These are phyloP conservation scores for Remersonia thermophila DNA, from an alignment of 2,329 filamentous ascomycete genomes.

Conservation along the genomic window DNA sequence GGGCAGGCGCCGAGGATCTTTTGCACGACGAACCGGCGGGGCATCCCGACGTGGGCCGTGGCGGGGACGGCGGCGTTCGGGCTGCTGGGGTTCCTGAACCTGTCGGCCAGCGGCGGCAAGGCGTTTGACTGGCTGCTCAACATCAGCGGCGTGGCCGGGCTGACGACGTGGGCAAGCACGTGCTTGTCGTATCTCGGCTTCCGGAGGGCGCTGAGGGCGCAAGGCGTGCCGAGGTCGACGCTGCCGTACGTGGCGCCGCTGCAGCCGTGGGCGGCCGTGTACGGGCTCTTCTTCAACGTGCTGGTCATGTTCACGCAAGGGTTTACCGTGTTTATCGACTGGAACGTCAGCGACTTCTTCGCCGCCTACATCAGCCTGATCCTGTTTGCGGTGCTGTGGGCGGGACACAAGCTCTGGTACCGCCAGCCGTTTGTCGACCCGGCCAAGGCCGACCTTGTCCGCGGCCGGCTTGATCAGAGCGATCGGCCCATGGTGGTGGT, in stretches of 20 bases:
- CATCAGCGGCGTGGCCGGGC: constrained; percentile 55
- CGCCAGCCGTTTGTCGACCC: constrained; percentile 20
- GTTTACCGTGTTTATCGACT: constrained; percentile 55
- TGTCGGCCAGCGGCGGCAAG: constrained; percentile 41
- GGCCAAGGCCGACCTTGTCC: constrained; percentile 15
- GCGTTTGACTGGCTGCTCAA: constrained; percentile 66
- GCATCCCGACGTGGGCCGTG: constrained; percentile 54
- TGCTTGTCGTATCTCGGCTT: constrained; percentile 52
- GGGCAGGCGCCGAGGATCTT: constrained; percentile 50
- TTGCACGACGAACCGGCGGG: constrained; percentile 44
- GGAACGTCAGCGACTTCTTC: constrained; percentile 50
- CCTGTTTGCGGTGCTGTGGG: constrained; percentile 46
- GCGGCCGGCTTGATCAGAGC: constrained; percentile 13
- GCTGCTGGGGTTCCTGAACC: constrained; percentile 55
- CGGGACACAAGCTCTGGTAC: constrained; percentile 46
- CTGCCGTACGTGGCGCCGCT: constrained; percentile 50
- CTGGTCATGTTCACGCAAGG: constrained; percentile 56
- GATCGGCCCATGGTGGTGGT: constrained; percentile 6
- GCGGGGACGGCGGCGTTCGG: constrained; percentile 43
- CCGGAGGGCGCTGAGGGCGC: constrained; percentile 44
- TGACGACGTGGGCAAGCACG: constrained; percentile 60
- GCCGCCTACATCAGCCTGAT: constrained; percentile 53
- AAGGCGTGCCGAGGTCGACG: constrained; percentile 42
- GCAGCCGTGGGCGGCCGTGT: constrained; percentile 53
- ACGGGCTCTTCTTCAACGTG: constrained; percentile 52